A percentile compares a stretch with the other conserved stretches of the same genome.
phyloP scores from a whole-genome alignment of 495 filamentous ascomycete genomes.

The Tuber calosporum region DNA sequence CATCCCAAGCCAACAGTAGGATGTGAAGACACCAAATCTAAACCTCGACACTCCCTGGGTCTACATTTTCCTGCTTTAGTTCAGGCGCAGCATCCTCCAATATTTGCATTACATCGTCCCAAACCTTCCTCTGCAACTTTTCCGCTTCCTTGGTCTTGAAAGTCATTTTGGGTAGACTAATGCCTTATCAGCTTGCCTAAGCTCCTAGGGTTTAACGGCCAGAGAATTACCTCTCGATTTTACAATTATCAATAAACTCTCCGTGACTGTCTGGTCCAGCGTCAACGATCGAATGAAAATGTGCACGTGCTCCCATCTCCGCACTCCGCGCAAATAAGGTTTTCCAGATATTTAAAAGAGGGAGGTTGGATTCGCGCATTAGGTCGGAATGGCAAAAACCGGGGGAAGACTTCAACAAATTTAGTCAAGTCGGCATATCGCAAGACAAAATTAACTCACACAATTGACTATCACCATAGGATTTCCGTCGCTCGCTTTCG shows the following conservation, averaged over 20 bases:
- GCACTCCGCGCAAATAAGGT: constrained; percentile 44
- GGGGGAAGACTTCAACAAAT: constrained; percentile 44
- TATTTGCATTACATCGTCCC: constrained; percentile 50
- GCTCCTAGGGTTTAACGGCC: background rate
- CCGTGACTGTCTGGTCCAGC: constrained; percentile 47
- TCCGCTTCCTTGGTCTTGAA: constrained; percentile 45
- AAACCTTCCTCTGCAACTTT: constrained; percentile 49
- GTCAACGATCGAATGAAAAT: constrained; percentile 42
- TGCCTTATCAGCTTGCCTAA: background rate
- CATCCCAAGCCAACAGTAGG: background rate
- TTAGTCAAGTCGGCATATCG: background rate
- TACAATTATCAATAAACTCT: constrained; percentile 45
- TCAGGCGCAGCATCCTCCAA: constrained; percentile 42
- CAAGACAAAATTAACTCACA: background rate
- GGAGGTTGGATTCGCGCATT: constrained; percentile 39
- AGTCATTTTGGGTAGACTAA: constrained; percentile 2
- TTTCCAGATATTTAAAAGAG: background rate
- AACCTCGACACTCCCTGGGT: background rate
- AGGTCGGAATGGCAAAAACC: constrained; percentile 50
- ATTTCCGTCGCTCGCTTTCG: constrained; percentile 12
- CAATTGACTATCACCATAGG: constrained; percentile 50
- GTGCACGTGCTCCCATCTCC: constrained; percentile 49
- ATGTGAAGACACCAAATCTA: background rate
- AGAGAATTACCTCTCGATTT: constrained; percentile 20
- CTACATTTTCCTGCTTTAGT: background rate